Percentiles rank a stretch among this genome's conserved stretches.
phyloP scores from a whole-genome alignment of 257 asterid genomes.

The Solanum lycopersicoides region DNA sequence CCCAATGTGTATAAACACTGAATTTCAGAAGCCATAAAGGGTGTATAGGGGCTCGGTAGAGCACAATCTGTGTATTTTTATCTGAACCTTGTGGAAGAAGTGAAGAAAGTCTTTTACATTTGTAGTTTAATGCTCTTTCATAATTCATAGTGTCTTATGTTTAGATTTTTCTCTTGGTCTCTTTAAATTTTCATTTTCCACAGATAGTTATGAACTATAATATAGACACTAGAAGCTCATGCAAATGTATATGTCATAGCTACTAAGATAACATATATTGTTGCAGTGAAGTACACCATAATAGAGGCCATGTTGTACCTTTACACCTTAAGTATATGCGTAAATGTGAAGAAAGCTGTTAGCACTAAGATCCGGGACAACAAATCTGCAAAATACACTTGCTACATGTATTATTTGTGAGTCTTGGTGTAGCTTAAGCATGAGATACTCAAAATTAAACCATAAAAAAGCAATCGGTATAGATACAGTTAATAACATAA shows the following conservation, averaged over 20 bases:
- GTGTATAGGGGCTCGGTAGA: neutral
- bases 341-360: slow-evolving; percentile 67
- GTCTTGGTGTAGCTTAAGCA: slow-evolving; percentile 76
- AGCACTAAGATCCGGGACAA: slow-evolving; percentile 75
- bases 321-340: slow-evolving; percentile 77
- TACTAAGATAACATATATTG: neutral
- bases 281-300: slow-evolving; percentile 68
- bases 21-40: neutral
- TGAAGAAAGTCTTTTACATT: neutral
- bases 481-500: slow-evolving; percentile 54
- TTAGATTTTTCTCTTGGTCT: neutral
- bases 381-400: slow-evolving; percentile 52
- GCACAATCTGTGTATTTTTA: neutral
- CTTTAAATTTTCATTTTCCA: neutral
- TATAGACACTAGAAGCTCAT: neutral
- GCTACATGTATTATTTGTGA: slow-evolving; percentile 58
- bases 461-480: slow-evolving; percentile 62
- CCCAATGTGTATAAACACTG: neutral
- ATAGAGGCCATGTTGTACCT: slow-evolving; percentile 80
- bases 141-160: neutral
- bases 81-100: neutral
- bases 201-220: neutral
- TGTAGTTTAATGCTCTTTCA: neutral
- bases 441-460: slow-evolving; percentile 66
- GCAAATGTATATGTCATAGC: neutral